A percentile compares a stretch with the other conserved stretches of the same genome.
Conservation (phyloP, 2,329 filamentous ascomycete species). For the Zopfia rhizophila region DNA sequence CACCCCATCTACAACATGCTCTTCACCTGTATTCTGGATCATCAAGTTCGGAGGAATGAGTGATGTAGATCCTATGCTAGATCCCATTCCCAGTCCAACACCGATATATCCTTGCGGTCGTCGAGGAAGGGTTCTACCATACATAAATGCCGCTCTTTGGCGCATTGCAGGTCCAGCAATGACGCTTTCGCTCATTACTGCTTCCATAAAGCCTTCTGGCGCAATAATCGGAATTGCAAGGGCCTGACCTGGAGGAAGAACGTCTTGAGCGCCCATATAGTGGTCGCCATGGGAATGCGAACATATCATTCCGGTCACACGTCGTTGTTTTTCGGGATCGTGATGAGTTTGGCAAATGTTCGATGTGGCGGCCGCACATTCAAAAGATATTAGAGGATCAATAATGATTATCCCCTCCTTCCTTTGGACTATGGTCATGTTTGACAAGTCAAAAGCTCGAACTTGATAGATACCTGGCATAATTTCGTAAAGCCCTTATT, state of each 20-base stretch:
- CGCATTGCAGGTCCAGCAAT: conserved; percentile 53
- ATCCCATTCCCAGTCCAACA: conserved; percentile 48
- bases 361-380: conserved; percentile 49
- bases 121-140: conserved; percentile 45
- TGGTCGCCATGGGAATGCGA: conserved; percentile 56
- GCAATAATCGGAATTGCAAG: conserved; percentile 46
- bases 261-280: conserved; percentile 41
- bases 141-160: conserved; percentile 54
- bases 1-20: conserved; percentile 48
- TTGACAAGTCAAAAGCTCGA: conserved; percentile 54
- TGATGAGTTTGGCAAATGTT: conserved; percentile 46
- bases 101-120: conserved; percentile 50
- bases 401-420: conserved; percentile 52
- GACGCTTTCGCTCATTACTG: conserved; percentile 53
- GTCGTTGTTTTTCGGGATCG: conserved; percentile 18
- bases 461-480: conserved; percentile 53
- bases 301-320: conserved; percentile 52
- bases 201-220: conserved; percentile 54
- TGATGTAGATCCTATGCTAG: conserved; percentile 40
- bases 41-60: conserved; percentile 49
- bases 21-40: conserved; percentile 47
- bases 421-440: conserved; percentile 55
- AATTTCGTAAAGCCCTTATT: conserved; percentile 51
- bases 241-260: neutral
- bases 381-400: conserved; percentile 51